Percentiles rank a stretch among this genome's conserved stretches.
These are phyloP conservation scores for Jasminum sambac DNA, from an alignment of 257 asterid species.

Conservation along the genomic window DNA sequence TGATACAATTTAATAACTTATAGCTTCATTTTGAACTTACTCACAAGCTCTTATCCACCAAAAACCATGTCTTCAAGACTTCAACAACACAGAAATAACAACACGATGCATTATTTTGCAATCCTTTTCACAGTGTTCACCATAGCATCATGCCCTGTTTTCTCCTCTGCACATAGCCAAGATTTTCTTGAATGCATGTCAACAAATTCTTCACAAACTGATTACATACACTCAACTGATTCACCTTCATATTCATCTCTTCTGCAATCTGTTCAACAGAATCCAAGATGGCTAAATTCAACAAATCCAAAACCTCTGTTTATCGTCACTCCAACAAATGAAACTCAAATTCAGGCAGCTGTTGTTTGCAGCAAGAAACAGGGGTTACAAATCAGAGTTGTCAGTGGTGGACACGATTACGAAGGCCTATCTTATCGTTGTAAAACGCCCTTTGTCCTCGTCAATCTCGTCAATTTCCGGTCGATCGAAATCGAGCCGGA, in stretches of 20 bases:
- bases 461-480: slow-evolving; percentile 42
- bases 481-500: slow-evolving; percentile 33
- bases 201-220: slow-evolving; percentile 18
- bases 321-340: slow-evolving; percentile 43
- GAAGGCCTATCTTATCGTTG: slow-evolving; percentile 54
- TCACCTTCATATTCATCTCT: slow-evolving; percentile 31
- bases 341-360: slow-evolving; percentile 36
- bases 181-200: slow-evolving; percentile 36
- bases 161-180: slow-evolving; percentile 9
- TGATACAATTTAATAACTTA: not conserved
- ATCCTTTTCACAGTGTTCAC: not conserved
- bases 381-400: slow-evolving; percentile 35
- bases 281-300: slow-evolving; percentile 47
- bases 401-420: slow-evolving; percentile 69
- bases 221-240: slow-evolving; percentile 21
- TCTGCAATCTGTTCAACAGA: slow-evolving; percentile 41
- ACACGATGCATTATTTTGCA: not conserved
- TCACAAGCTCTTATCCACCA: not conserved
- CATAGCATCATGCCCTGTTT: not conserved
- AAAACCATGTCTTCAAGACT: not conserved
- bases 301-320: slow-evolving; percentile 32
- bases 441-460: slow-evolving; percentile 31
- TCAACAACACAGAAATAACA: not conserved
- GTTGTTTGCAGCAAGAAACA: slow-evolving; percentile 38
- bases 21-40: not conserved